Base-by-base conservation (phyloP, 2,329 filamentous ascomycete genomes). In the Aspergillus sp. region DNA sequence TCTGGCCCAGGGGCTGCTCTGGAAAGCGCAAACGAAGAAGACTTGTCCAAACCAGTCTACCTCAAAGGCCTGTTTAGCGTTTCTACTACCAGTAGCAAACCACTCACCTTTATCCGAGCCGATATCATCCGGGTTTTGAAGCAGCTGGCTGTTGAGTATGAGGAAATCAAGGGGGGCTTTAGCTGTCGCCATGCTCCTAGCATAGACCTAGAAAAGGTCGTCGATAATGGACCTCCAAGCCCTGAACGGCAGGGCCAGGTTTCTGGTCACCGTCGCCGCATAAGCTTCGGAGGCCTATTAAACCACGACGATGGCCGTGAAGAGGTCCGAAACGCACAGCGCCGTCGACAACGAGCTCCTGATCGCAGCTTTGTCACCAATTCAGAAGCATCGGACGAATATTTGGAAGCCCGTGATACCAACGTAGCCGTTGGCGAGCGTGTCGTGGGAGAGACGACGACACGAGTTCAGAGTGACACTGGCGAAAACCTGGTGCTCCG, bases 21-120 rank as follows among this genome's bases (percentile, higher is more conserved):
- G 19, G 83, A 84, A 46, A 82, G 80, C 54, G 77, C 77, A 13
- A 80, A 79, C 41, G 76, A 79, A 51, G 92, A 96, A 68, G 86
- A 94, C 63, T 89, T 94, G 57, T 78, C 79, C 15, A 97, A 97
- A 76, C 95, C 95, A 0, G 95, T 98, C 3, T 98, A 91, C 76
- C 85, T 99, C 60, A 99, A 98, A 78, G 95, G 95, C 4, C 84
- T 99, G 19, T 98, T 99, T 80, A 98, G 94, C 71, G 95, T 98
- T 57, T 96, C 92, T 4, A 99, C 95, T 0, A 99, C 95, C 7
- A 97, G 93, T 61, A 95, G 89, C 72, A 96, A 96, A 74, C 92
- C 94, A 1, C 86, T 98, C 11, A 83, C 88, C 1, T 88, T 92
- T 62, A 99, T 99, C 65, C 88, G 94, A 45, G 83, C 88, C 7